phyloP scores from a whole-genome alignment of 1,284 basidiomycete species.

The Trametes pubescens region DNA sequence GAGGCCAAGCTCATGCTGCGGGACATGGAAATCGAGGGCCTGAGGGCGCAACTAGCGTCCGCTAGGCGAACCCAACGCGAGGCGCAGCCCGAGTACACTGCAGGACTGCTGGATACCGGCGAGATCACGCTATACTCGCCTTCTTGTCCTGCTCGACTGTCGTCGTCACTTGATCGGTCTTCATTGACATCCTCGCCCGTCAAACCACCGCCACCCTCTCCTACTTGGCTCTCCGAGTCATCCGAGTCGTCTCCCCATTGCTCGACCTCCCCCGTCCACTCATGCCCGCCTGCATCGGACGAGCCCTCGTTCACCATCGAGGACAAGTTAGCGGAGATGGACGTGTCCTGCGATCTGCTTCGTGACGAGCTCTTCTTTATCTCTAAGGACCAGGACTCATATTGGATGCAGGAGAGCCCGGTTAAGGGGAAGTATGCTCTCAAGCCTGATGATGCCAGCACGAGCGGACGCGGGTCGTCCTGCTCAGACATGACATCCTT shows the following conservation, averaged over 20 bases:
- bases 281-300: background rate
- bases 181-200: background rate
- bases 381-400: background rate
- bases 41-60: background rate
- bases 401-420: background rate
- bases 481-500: background rate
- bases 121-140: background rate
- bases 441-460: background rate
- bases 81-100: background rate
- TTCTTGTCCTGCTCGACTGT: background rate
- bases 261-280: background rate
- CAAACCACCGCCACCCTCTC: background rate
- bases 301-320: constrained; percentile 1
- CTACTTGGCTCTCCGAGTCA: background rate
- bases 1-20: background rate
- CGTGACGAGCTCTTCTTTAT: background rate
- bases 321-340: background rate
- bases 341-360: background rate
- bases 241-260: background rate
- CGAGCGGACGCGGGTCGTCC: background rate
- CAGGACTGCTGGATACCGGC: background rate
- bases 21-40: background rate
- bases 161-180: background rate
- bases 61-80: background rate
- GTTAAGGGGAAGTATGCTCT: background rate